Percentiles rank a stretch among this genome's conserved stretches.
These are phyloP conservation scores for Cylindrotheca fusiformis DNA, from an alignment of 108 stramenopile species.

Conservation along the genomic window DNA sequence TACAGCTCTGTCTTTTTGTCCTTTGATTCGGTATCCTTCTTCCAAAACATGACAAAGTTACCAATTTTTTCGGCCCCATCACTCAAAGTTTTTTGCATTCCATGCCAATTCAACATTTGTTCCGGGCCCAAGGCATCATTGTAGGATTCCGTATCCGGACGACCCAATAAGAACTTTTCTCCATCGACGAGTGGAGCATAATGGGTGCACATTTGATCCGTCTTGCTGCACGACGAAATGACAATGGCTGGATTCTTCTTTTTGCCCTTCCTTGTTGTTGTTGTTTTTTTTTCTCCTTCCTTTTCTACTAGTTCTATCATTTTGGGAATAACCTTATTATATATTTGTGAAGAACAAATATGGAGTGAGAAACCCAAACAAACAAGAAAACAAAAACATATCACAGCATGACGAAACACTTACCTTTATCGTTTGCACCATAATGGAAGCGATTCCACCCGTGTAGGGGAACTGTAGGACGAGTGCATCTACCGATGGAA, in stretches of 20 bases:
- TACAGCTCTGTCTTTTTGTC: no score
- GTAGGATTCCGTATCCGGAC: constrained; percentile 26
- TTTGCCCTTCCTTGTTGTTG: no score
- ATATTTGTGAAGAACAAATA: not conserved
- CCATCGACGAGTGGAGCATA: constrained; percentile 59
- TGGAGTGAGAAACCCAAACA: not conserved
- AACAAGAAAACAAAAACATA: not conserved
- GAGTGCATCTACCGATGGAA: constrained; percentile 62
- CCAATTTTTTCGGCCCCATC: no score
- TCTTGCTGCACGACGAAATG: constrained; percentile 62
- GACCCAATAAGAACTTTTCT: constrained; percentile 58
- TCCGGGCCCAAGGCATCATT: constrained; percentile 2
- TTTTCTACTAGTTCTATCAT: constrained; percentile 52
- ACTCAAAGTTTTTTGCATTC: constrained; percentile 5
- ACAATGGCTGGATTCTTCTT: constrained; percentile 37
- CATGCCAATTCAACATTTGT: constrained; percentile 4
- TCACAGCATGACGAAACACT: constrained; percentile 1
- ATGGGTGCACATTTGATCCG: constrained; percentile 70
- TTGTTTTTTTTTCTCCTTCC: no score
- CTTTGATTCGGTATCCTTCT: no score
- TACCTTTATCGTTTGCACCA: constrained; percentile 68
- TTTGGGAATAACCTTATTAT: constrained; percentile 58
- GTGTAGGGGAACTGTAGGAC: constrained; percentile 65
- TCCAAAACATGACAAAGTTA: no score
- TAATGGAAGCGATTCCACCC: constrained; percentile 62